A percentile compares a stretch with the other conserved stretches of the same genome.
Evolutionary conservation across 306 rosid species (phyloP).

Genomic region (Dalbergia cultrata): DNA sequence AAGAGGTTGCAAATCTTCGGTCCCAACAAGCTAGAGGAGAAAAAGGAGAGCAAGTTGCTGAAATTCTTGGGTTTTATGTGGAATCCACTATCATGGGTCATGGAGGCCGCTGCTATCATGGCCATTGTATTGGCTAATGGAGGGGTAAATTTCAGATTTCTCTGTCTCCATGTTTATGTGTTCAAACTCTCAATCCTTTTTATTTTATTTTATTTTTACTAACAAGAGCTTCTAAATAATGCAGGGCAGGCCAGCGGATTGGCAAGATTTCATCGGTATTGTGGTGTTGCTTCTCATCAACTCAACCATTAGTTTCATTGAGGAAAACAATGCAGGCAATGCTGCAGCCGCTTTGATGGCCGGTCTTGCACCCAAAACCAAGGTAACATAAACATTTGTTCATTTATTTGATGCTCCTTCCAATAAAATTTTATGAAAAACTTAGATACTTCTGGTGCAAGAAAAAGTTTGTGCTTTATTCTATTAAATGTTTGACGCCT

Average conservation of each 20-base stretch:
- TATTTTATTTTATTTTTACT: too few relatives aligned
- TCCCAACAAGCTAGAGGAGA: slow-evolving; percentile 87
- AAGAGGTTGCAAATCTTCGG: slow-evolving; percentile 80
- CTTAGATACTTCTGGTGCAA: too few relatives aligned
- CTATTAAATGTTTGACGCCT: too few relatives aligned
- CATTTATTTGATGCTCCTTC: not conserved
- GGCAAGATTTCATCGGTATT: slow-evolving; percentile 91
- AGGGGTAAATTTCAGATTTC: slow-evolving; percentile 62
- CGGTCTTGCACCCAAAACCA: slow-evolving; percentile 96
- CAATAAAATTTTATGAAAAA: too few relatives aligned
- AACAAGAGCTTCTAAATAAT: slow-evolving; percentile 15
- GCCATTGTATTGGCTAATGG: slow-evolving; percentile 90
- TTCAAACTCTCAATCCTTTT: not conserved
- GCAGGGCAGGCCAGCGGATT: slow-evolving; percentile 87
- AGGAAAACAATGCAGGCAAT: slow-evolving; percentile 93
- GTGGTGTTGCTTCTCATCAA: slow-evolving; percentile 76
- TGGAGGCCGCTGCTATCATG: slow-evolving; percentile 92
- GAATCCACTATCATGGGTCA: slow-evolving; percentile 97
- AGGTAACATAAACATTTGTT: slow-evolving; percentile 58
- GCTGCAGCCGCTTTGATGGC: slow-evolving; percentile 98
- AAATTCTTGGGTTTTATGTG: slow-evolving; percentile 96
- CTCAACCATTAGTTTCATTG: slow-evolving; percentile 93
- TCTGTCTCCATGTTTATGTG: not conserved
- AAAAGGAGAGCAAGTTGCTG: slow-evolving; percentile 75
- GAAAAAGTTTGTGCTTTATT: too few relatives aligned